Base-by-base conservation (phyloP, 2,329 filamentous ascomycete species). In the Aspergillus piperis region DNA sequence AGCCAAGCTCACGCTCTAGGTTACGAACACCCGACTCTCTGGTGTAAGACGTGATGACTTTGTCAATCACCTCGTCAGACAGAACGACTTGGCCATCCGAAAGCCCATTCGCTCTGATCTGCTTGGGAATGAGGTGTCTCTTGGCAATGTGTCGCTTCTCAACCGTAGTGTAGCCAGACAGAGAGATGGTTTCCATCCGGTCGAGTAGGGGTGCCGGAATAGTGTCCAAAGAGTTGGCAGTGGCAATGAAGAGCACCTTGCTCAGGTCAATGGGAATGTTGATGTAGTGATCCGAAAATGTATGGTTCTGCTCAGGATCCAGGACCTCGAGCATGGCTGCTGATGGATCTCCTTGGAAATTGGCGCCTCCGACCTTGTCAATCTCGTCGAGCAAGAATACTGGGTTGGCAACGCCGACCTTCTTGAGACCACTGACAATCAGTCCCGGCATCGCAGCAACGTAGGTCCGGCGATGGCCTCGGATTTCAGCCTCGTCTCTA, bases 391-490 rank as follows among this genome's bases (percentile, higher is more conserved):
- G 87, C 49, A 99, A 80, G 78, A 99, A 91, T 59, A 99, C 94
- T 0, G 95, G 95, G 72, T 99, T 99, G 2, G 92, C 87, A 19
- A 98, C 94, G 50, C 93, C 94, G 32, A 96, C 94, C 80, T 98
- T 99, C 79, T 95, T 93, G 58, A 99, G 75, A 0, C 94, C 95
- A 73, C 92, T 93, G 30, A 98, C 93, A 61, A 99, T 90, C 58
- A 98, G 82, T 57, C 95, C 95, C 8, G 95, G 95, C 94, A 99
- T 97, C n/a, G 95, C 95, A 21, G 95, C 95, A 60, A 99, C 95
- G 72, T 99, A 99, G 0, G 95, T 99, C 68, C 95, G 85, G 58
- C 95, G 86, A 77, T 99, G 95, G 8, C 95, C 95, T 61, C 95
- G 87, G 62, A 99, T 98, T 78, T 99, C 95, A 15, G 95, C 95